These are phyloP conservation scores for Aspergillus sp. DNA, from an alignment of 2,329 filamentous ascomycete genomes.

Conservation along the genomic window DNA sequence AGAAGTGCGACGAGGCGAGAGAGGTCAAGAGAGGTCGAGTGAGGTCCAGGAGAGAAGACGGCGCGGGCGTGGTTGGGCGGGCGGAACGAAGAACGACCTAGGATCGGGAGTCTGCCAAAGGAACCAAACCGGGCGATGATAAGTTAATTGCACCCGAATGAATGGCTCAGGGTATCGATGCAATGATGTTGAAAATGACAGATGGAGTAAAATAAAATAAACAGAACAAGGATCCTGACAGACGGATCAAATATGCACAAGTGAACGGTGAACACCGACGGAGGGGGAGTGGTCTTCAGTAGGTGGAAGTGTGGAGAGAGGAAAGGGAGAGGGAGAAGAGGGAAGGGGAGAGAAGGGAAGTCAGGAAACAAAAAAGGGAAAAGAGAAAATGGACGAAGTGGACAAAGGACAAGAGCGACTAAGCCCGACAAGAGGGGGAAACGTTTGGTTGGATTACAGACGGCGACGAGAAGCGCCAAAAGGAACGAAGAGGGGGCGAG, in stretches of 20 bases:
- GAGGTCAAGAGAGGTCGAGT: neutral
- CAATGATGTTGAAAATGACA: neutral
- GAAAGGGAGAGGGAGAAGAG: neutral
- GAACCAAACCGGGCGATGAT: neutral
- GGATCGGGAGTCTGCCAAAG: neutral
- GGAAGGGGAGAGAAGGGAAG: neutral
- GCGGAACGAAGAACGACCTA: neutral
- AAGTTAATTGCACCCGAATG: neutral
- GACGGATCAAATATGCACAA: neutral
- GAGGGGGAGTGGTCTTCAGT: neutral
- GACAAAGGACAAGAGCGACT: neutral
- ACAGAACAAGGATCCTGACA: neutral
- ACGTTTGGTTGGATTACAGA: neutral
- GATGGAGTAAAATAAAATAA: neutral
- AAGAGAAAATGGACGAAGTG: neutral
- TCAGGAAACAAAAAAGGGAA: neutral
- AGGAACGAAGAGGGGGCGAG: neutral
- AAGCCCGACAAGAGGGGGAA: neutral
- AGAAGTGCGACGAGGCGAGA: neutral
- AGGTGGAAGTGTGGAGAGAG: neutral
- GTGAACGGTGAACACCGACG: neutral
- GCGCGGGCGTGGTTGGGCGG: neutral
- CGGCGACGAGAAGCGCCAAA: neutral
- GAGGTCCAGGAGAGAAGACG: neutral
- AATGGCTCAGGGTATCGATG: neutral